Base-by-base conservation (phyloP, 2,329 filamentous ascomycete species). In the Talaromyces amestolkiae region DNA sequence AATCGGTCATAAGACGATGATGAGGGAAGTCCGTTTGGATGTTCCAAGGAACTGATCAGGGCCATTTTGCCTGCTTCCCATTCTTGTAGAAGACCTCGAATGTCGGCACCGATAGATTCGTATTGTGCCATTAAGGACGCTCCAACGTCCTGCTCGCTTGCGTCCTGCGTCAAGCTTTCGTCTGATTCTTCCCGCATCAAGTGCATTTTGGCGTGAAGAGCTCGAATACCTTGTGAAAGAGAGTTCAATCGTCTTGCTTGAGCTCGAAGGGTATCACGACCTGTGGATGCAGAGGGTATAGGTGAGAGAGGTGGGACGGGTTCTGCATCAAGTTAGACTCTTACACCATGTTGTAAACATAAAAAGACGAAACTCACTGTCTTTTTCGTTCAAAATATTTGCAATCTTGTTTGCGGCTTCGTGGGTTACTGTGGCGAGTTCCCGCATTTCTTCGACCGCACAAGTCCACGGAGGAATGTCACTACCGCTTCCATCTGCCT, bases 191-290 rank as follows among this genome's bases (percentile, higher is more conserved):
- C 95, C 59, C 92, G 88, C 63, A 98, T 81, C 8, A 99, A 84
- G 67, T 96, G 93, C 81, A 99, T 88, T 77, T 98, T 99, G 41
- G 95, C 95, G 78, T 98, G 94, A 58, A 99, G 84, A 11, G 92
- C 91, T 33, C 93, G 89, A 67, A 98, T 96, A 17, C 93, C 93
- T 64, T 93, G 91, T 0, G 93, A 97, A 39, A 99, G 84, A 0
- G 91, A 91, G 73, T 91, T 92, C 49, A 99, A 86, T 74, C 96
- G 94, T 67, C 92, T 89, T 65, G 97, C 86, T 75, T 97, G 94
- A 63, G 90, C 89, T 65, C 93, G 90, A 82, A 94, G 89, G 67
- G 92, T 88, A 73, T 97, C 93, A 62, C 89, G 89, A n/a, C 86
- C 86, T 10, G 64, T 65, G 1, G 90, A 89, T 31, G 89, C 61